These are phyloP conservation scores for Colletotrichum somersetense DNA, from an alignment of 2,329 filamentous ascomycete species.

Conservation along the genomic window DNA sequence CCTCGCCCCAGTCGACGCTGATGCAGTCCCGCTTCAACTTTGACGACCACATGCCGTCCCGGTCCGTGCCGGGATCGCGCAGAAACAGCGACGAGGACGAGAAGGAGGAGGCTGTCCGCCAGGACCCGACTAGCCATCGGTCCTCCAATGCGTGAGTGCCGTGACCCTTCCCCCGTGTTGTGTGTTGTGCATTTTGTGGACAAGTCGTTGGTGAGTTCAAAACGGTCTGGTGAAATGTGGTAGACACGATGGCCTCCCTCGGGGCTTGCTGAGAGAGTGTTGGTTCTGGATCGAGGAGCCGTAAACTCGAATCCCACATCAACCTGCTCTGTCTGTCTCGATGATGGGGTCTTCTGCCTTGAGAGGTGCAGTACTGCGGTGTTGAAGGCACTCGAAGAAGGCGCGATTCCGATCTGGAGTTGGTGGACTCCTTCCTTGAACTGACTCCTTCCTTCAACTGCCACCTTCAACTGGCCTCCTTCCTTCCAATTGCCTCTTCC, in stretches of 20 bases:
- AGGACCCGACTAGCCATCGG: constrained; percentile 78
- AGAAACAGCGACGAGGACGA: constrained; percentile 94
- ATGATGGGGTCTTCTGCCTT: not conserved
- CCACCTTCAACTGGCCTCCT: too few species aligned
- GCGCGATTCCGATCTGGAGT: not conserved
- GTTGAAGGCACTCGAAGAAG: not conserved
- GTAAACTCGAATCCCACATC: not conserved
- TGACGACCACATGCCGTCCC: constrained; percentile 78
- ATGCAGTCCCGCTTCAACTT: constrained; percentile 70
- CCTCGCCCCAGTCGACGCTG: constrained; percentile 78
- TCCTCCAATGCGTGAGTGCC: constrained; percentile 82
- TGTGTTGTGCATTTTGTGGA: constrained; percentile 22
- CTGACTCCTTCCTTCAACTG: not conserved
- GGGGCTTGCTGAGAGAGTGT: too few species aligned
- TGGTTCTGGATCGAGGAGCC: too few species aligned
- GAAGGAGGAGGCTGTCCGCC: constrained; percentile 79
- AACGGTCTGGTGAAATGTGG: not conserved
- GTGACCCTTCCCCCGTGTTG: not conserved
- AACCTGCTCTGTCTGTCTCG: not conserved
- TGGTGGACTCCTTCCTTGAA: not conserved
- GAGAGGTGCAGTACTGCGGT: not conserved
- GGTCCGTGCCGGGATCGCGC: constrained; percentile 87
- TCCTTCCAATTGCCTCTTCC: not conserved
- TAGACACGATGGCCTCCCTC: not conserved
- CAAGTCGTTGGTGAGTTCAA: constrained; percentile 33